Conservation (phyloP, 2,329 filamentous ascomycete species). For the Davidsoniella neocaledoniae region DNA sequence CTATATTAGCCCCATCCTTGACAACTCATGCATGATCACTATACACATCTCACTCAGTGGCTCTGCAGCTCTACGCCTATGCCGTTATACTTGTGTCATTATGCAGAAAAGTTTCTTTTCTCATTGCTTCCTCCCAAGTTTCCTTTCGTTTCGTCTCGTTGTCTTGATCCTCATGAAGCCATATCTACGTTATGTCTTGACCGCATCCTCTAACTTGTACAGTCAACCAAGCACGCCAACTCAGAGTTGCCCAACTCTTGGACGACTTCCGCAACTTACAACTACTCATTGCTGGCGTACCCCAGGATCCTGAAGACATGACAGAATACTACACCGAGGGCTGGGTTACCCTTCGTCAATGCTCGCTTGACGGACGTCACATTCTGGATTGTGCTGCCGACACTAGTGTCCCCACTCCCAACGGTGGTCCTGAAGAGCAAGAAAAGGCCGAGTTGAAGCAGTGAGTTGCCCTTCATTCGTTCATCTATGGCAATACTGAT, state of each 20-base stretch:
- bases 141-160: background rate
- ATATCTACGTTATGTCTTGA: background rate
- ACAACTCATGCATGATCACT: background rate
- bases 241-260: conserved; percentile 44
- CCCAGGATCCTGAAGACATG: conserved; percentile 34
- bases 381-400: conserved; percentile 49
- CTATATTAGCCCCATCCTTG: background rate
- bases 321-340: conserved; percentile 48
- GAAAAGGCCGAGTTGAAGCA: conserved; percentile 8
- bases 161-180: too few species aligned
- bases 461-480: background rate
- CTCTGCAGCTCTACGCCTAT: too few species aligned
- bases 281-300: conserved; percentile 42
- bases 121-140: conserved; percentile 2
- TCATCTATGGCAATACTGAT: background rate
- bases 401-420: conserved; percentile 35
- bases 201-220: background rate
- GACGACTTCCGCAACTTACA: conserved; percentile 45
- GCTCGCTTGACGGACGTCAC: conserved; percentile 43
- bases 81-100: too few species aligned
- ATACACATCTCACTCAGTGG: too few species aligned
- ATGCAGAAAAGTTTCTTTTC: background rate
- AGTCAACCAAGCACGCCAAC: conserved; percentile 45
- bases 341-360: conserved; percentile 45
- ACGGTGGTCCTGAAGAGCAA: conserved; percentile 6